These are phyloP conservation scores for Carex sylvatica DNA, from an alignment of 202 grass and related monocot species.

Conservation along the genomic window DNA sequence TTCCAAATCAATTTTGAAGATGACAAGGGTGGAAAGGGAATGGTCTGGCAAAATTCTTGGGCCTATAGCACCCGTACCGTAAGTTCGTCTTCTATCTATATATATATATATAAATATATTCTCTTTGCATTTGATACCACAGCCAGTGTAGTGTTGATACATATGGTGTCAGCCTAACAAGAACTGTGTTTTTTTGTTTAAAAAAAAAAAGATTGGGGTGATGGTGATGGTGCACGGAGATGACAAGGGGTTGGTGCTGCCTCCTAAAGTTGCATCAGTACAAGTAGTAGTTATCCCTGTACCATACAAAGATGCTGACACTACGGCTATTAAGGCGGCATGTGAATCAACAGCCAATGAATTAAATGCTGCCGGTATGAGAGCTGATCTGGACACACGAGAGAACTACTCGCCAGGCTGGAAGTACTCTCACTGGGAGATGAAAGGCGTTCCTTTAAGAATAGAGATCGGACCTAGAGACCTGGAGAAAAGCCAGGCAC, in stretches of 20 bases:
- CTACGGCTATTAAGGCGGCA: slow-evolving; percentile 62
- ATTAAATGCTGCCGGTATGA: slow-evolving; percentile 52
- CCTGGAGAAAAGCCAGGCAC: slow-evolving; percentile 81
- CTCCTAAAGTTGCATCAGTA: slow-evolving; percentile 81
- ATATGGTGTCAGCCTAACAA: not conserved
- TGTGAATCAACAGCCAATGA: slow-evolving; percentile 59
- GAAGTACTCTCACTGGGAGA: slow-evolving; percentile 99
- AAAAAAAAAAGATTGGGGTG: slow-evolving; percentile 55
- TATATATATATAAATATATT: not conserved
- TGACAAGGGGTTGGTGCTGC: slow-evolving; percentile 93
- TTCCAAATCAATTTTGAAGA: slow-evolving; percentile 98
- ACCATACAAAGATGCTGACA: slow-evolving; percentile 90
- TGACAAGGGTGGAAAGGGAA: slow-evolving; percentile 73
- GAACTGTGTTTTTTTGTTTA: not conserved
- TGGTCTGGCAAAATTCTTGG: slow-evolving; percentile 99
- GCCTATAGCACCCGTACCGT: slow-evolving; percentile 97
- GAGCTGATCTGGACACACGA: slow-evolving; percentile 63
- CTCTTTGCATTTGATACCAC: not conserved
- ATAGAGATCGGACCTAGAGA: slow-evolving; percentile 98
- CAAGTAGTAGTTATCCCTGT: slow-evolving; percentile 89
- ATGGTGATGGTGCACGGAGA: slow-evolving; percentile 98
- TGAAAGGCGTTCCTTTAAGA: slow-evolving; percentile 96
- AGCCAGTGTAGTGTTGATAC: not conserved
- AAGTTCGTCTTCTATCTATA: slow-evolving; percentile 26
- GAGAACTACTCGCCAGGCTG: slow-evolving; percentile 96